Base-by-base conservation (phyloP, 2,329 filamentous ascomycete species). In the Alternaria triticimaculans region DNA sequence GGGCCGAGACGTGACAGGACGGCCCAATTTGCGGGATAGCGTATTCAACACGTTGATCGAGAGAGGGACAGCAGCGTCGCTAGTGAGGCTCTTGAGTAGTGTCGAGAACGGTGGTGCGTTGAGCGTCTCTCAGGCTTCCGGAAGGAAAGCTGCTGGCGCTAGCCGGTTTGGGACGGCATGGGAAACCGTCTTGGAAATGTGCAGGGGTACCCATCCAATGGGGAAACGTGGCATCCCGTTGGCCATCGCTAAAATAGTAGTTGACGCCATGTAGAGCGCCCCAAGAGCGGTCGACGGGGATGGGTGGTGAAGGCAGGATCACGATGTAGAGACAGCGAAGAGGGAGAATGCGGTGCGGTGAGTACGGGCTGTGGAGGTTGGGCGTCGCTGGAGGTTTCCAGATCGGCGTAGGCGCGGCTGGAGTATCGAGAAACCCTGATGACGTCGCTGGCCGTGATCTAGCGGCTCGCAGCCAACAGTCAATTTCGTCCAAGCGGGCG, bases 401-500 rank as follows among this genome's bases (percentile, higher is more conserved):
- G 23, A 14, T 48, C 54, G 59, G 60, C 60, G 30, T 53, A 53
- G 33, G 44, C 33, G 58, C 58, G 58, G 53, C 58, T 51, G 37
- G 48, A 55, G 60, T 63, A 41, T 9, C 7, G 33, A 41, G 37
- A 41, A 41, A 41, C 56, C 56, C 60, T 63, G 60, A 63, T 63
- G 60, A 63, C 60, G 60, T 63, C 60, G 60, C 15, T 15, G 15
- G 60, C 60, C 60, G 60, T 60, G 60, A 54, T 14, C n/a, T 14
- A 44, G 41, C 48, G 49, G 55, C 46, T 41, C 37, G 51, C 55
- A 43, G 60, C 60, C 55, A 59, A 59, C 60, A 60, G 30, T 63
- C 60, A 63, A 63, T 63, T 63, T 63, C 60, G 60, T 55, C 44
- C 49, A 46, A 21, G 60, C 48, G 60, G 43, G 37, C 56, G 43